Percentiles rank a stretch among this genome's conserved stretches.
Conservation (phyloP, 768 basidiomycete genomes). For the Russula brevipes region DNA sequence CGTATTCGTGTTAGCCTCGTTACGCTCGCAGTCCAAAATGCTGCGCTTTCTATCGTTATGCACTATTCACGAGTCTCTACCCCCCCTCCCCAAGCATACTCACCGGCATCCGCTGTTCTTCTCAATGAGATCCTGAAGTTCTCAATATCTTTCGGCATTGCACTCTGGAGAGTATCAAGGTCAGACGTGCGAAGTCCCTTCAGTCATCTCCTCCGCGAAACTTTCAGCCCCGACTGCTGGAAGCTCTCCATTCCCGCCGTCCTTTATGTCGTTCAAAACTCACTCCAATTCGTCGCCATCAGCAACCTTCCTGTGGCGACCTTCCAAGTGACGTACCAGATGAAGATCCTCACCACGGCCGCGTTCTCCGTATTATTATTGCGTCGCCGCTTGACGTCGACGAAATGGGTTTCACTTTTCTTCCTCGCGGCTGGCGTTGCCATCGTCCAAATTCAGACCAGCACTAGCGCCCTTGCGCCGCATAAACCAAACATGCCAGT, state of each 20-base stretch:
- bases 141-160: constrained; percentile 84
- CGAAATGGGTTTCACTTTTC: constrained; percentile 85
- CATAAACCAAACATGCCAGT: constrained; percentile 40
- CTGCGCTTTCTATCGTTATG: constrained; percentile 93
- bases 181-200: constrained; percentile 38
- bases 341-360: constrained; percentile 97
- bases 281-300: constrained; percentile 94
- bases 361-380: constrained; percentile 85
- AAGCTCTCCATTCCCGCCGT: constrained; percentile 96
- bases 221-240: constrained; percentile 94
- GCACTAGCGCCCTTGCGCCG: constrained; percentile 32
- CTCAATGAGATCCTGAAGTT: constrained; percentile 94
- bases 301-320: constrained; percentile 94
- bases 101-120: constrained; percentile 89
- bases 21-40: constrained; percentile 91
- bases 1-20: constrained; percentile 48
- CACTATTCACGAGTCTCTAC: constrained; percentile 95
- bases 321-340: constrained; percentile 97
- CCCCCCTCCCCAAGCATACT: constrained; percentile 74
- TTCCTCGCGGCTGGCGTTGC: constrained; percentile 90
- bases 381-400: constrained; percentile 60
- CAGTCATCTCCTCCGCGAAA: constrained; percentile 54
- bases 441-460: constrained; percentile 88
- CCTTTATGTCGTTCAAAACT: constrained; percentile 94
- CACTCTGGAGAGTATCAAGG: constrained; percentile 41